Evolutionary conservation across 352 stramenopile species (phyloP), one percentile per base, ranked within the genome.

Genomic region (Phytophthora cactorum): DNA sequence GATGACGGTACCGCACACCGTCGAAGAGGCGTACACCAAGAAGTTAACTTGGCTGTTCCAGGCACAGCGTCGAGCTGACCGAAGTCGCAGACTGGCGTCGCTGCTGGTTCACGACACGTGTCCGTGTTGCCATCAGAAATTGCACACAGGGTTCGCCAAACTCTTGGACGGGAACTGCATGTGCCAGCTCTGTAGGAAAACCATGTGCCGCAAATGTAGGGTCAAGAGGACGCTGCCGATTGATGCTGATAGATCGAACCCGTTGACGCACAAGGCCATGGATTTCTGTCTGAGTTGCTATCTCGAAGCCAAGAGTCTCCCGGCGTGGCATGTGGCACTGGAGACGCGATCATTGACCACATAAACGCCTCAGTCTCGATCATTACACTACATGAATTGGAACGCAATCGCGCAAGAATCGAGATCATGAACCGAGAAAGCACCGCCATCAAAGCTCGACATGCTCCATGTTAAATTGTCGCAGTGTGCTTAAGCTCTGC

Each of bases 251-350:
- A 46, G 57, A 5, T 28, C 41, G 5, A 59, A 57, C 15, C 15
- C 81, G 3, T 27, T 64, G 29, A 66, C 70, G 6, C 67, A 68
- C 36, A 76, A 75, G 17, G 15, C 54, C 25, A 52, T 88, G 29
- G 57, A 74, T 38, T 91, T 89, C 52, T 90, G 83, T 53, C 50
- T 82, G 27, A 62, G 52, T 27, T 91, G 83, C 68, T 75, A 85
- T 10, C 45, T 89, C 5, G 59, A 82, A 55, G 72, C 77, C 52
- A 82, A 78, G 29, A 63, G 68, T 4, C 15, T 77, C 11, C 73
- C 72, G 15, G 72, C 77, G 31, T 79, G 78, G 67, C 66, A 84
- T 45, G 78, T 88, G 5, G 74, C 72, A 2, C 66, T 74, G n/a
- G 38, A 50, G 66, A 70, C 59, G 12, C 52, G 78, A 25, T 56